Percentiles rank a stretch among this genome's conserved stretches.
phyloP scores from a whole-genome alignment of 306 rosid species.

The Dryas drummondii region DNA sequence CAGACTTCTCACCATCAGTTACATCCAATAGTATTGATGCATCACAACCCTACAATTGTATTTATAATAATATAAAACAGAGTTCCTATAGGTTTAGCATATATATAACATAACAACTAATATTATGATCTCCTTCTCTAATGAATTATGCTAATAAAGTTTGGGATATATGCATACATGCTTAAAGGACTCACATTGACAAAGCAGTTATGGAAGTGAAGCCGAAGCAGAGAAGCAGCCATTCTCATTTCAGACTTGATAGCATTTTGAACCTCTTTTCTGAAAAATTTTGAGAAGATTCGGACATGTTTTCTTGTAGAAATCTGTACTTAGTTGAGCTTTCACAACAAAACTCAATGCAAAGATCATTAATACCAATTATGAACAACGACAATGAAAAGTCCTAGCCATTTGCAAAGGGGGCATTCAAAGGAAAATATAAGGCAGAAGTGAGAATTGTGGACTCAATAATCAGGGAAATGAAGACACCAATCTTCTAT shows the following conservation, averaged over 20 bases:
- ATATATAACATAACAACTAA: too few species aligned
- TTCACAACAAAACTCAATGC: slow-evolving; percentile 41
- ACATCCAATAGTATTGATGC: slow-evolving; percentile 75
- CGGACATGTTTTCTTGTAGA: slow-evolving; percentile 68
- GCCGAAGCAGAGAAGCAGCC: slow-evolving; percentile 89
- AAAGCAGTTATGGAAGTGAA: slow-evolving; percentile 95
- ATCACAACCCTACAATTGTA: slow-evolving; percentile 71
- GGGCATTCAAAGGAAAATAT: slow-evolving; percentile 18
- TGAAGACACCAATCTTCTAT: slow-evolving; percentile 22
- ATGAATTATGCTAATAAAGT: background rate
- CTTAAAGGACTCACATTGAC: slow-evolving; percentile 56
- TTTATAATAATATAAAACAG: too few species aligned
- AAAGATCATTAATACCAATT: slow-evolving; percentile 22
- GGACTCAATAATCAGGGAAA: slow-evolving; percentile 15
- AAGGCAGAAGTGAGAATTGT: slow-evolving; percentile 20
- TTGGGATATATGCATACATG: background rate
- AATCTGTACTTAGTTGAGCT: slow-evolving; percentile 61
- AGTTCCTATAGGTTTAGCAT: background rate
- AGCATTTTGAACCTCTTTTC: slow-evolving; percentile 57
- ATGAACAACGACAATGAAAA: slow-evolving; percentile 16
- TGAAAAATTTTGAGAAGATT: slow-evolving; percentile 44
- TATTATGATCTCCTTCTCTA: too few species aligned
- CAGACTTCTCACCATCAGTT: slow-evolving; percentile 56
- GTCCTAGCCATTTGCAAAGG: slow-evolving; percentile 1
- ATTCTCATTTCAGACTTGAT: slow-evolving; percentile 64